These are phyloP conservation scores for Neoboletus subvelutipes DNA, from an alignment of 768 basidiomycete species.

Conservation along the genomic window DNA sequence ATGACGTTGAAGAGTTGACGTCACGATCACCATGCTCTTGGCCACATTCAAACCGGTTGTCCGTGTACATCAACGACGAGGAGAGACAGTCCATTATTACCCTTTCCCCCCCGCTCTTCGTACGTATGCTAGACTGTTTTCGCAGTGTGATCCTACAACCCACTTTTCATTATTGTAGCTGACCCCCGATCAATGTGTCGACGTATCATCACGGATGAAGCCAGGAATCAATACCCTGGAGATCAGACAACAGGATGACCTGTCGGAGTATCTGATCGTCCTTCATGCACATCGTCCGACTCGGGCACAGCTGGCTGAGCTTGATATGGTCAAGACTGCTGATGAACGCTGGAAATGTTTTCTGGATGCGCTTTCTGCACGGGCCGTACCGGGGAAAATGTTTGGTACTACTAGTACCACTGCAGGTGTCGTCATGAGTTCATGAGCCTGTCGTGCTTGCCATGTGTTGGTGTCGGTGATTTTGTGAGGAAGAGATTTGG, in stretches of 20 bases:
- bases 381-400: background rate
- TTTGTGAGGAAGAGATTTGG: background rate
- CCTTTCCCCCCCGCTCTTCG: slow-evolving; percentile 34
- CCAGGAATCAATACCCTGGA: slow-evolving; percentile 44
- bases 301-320: slow-evolving; percentile 37
- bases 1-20: slow-evolving; percentile 22
- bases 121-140: slow-evolving; percentile 29
- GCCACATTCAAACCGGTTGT: slow-evolving; percentile 37
- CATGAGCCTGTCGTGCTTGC: background rate
- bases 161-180: slow-evolving; percentile 31
- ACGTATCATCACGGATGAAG: slow-evolving; percentile 46
- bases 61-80: slow-evolving; percentile 10
- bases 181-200: slow-evolving; percentile 49
- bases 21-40: slow-evolving; percentile 38
- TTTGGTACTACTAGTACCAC: background rate
- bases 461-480: background rate
- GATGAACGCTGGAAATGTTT: slow-evolving; percentile 25
- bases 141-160: background rate
- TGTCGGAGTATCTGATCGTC: slow-evolving; percentile 46
- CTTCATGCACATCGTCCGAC: slow-evolving; percentile 54
- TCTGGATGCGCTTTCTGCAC: slow-evolving; percentile 16
- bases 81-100: slow-evolving; percentile 14
- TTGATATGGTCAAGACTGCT: slow-evolving; percentile 10
- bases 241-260: slow-evolving; percentile 42
- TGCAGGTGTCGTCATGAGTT: background rate